Evolutionary conservation across 2,329 filamentous ascomycete species (phyloP), one percentile per base, ranked within the genome.

Genomic region (Bretziella fagacearum): DNA sequence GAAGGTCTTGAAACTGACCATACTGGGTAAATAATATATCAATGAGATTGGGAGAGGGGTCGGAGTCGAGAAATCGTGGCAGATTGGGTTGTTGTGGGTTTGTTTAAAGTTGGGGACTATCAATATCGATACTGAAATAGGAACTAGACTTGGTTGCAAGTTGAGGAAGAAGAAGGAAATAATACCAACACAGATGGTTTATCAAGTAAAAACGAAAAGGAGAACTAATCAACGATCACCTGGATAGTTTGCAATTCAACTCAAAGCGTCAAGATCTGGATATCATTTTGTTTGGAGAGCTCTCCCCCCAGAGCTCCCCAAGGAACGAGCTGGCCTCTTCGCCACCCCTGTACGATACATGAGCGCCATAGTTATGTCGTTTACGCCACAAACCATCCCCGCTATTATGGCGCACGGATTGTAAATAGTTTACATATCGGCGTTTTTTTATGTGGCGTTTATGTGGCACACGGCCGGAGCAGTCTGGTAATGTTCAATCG

Each of bases 1-100:
- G 57, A 79, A 65, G 65, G 69, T 71, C 68, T 74, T 77, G 55
- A 79, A 55, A 48, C 73, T 63, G 57, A 75, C 70, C 71, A 75
- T 74, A 55, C 52, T 60, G 56, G 47, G 2, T 30, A 30, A 11
- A 25, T n/a, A n/a, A n/a, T 25, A 18, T 15, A 29, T 44, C 41
- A 37, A 37, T 37, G 15, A 20, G 15, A 18, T 17, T n/a, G 4
- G 35, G 4, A 10, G 35, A 37, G 13, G 35, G 18, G 17, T 37
- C 3, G 35, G 3, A 37, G 35, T 30, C 3, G 27, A 7, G 4
- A n/a, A n/a, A 30, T 33, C 4, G 30, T 10, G 13, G 11, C 11
- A 33, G 30, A 33, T 33, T 6, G 13, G 6, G 6, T n/a, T 25
- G 15, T 29, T 27, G 39, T 41, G 23, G 37, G 23, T 6, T 23